Conservation (phyloP, 805 yeast species). For the Metschnikowia orientalis region DNA sequence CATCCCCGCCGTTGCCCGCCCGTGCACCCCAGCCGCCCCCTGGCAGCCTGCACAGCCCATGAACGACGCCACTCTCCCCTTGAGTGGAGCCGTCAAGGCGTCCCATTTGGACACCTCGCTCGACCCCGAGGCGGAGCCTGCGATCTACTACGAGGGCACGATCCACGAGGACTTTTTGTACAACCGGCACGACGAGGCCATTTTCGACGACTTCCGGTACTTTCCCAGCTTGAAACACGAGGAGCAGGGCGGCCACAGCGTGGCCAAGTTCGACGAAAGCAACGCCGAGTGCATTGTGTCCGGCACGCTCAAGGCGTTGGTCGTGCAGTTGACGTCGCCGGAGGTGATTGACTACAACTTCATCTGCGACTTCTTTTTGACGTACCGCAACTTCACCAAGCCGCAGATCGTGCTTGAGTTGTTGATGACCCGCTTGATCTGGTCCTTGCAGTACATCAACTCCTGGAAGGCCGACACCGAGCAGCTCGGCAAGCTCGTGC, state of each 20-base stretch:
- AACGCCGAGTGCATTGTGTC: conserved; percentile 31
- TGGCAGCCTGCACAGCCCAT: too few species aligned
- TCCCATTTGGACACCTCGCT: conserved; percentile 2
- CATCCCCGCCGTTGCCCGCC: too few species aligned
- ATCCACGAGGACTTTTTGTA: conserved; percentile 21
- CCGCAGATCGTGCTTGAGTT: conserved; percentile 56
- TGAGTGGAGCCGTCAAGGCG: too few species aligned
- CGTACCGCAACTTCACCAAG: conserved; percentile 68
- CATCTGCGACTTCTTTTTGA: conserved; percentile 79
- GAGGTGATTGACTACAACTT: conserved; percentile 70
- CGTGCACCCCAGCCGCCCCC: too few species aligned
- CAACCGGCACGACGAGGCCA: conserved; percentile 34
- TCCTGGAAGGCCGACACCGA: conserved; percentile 22
- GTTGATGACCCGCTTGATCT: conserved; percentile 59
- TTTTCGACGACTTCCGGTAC: conserved; percentile 33
- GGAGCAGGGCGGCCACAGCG: conserved; percentile 10
- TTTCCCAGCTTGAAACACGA: conserved; percentile 29
- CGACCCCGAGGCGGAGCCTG: conserved; percentile 7
- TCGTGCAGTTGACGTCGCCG: conserved; percentile 67
- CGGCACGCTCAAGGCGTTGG: conserved; percentile 42
- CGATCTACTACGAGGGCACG: conserved; percentile 11
- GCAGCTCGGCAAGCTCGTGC: conserved; percentile 57
- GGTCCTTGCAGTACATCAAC: conserved; percentile 56
- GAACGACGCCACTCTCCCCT: too few species aligned
- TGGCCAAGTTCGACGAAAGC: conserved; percentile 33